Evolutionary conservation across 2,329 filamentous ascomycete genomes (phyloP).

Genomic region (Claviceps capensis): DNA sequence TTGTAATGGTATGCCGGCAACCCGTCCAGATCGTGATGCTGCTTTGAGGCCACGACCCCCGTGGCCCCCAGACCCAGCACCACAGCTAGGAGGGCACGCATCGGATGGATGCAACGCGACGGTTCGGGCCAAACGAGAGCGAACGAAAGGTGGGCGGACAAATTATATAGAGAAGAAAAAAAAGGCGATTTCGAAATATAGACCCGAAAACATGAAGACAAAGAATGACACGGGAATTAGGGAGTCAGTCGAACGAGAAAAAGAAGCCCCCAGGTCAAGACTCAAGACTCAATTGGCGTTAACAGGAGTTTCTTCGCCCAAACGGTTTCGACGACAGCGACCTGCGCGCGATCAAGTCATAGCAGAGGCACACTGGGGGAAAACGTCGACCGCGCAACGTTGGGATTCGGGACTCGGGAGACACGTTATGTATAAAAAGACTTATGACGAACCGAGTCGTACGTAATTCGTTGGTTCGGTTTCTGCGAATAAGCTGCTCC

Average conservation of each 20-base stretch:
- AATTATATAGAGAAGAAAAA: not conserved
- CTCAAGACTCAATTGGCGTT: not conserved
- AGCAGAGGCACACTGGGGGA: not conserved
- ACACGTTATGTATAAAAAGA: too few species aligned
- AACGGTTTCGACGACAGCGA: not conserved
- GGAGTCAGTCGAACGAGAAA: not conserved
- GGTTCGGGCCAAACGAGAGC: not conserved
- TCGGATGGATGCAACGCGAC: not conserved
- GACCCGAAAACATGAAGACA: not conserved
- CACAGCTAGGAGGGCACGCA: constrained; percentile 2
- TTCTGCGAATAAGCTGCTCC: too few species aligned
- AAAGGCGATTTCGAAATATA: not conserved
- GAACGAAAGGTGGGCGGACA: not conserved
- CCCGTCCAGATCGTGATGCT: constrained; percentile 15
- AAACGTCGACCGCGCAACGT: not conserved
- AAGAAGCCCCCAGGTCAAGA: not conserved
- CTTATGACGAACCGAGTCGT: too few species aligned
- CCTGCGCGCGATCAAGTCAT: not conserved
- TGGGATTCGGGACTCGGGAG: too few species aligned
- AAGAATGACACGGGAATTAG: not conserved
- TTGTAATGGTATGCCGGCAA: constrained; percentile 53
- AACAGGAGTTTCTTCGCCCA: not conserved
- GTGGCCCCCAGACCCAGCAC: not conserved
- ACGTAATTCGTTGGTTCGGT: too few species aligned
- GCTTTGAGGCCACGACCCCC: constrained; percentile 19